Percentiles rank a stretch among this genome's conserved stretches.
Evolutionary conservation across 2,329 filamentous ascomycete genomes (phyloP).

Genomic region (Microcyclospora tardicrescens): DNA sequence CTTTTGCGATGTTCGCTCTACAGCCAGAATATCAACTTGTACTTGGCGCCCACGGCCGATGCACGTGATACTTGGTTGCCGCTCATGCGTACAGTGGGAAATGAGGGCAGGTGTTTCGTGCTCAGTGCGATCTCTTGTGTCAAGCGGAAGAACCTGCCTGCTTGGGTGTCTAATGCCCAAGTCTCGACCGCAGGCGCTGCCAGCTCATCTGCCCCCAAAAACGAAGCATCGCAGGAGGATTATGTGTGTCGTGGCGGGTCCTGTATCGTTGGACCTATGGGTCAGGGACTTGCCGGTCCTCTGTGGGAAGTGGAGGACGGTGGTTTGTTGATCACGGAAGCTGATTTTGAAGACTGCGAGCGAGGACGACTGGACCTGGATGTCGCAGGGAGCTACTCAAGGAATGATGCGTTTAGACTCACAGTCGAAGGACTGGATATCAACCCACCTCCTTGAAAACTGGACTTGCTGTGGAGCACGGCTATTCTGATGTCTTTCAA

Average conservation of each 20-base stretch:
- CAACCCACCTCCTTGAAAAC: conserved; percentile 39
- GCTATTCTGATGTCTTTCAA: no score
- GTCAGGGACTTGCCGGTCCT: conserved; percentile 67
- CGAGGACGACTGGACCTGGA: conserved; percentile 72
- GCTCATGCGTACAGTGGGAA: conserved; percentile 68
- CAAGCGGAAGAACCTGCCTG: conserved; percentile 43
- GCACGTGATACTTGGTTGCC: conserved; percentile 67
- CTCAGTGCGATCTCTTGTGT: conserved; percentile 77
- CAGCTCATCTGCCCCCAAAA: conserved; percentile 3
- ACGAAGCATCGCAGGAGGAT: conserved; percentile 24
- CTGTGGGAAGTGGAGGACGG: conserved; percentile 65
- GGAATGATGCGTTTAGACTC: conserved; percentile 52
- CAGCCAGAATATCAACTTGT: conserved; percentile 80
- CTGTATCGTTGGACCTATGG: conserved; percentile 65
- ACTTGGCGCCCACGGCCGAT: conserved; percentile 83
- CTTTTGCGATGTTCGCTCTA: conserved; percentile 73
- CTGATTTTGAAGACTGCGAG: conserved; percentile 80
- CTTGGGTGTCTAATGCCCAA: conserved; percentile 36
- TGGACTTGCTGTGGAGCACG: neutral
- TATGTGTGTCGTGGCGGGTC: conserved; percentile 67
- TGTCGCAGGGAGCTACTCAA: conserved; percentile 72
- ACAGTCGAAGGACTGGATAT: conserved; percentile 48
- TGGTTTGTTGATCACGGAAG: conserved; percentile 55
- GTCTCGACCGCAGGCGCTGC: conserved; percentile 6
- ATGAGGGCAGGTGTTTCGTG: conserved; percentile 76